phyloP scores from a whole-genome alignment of 139 green algal species.

The Desmodesmus armatus region DNA sequence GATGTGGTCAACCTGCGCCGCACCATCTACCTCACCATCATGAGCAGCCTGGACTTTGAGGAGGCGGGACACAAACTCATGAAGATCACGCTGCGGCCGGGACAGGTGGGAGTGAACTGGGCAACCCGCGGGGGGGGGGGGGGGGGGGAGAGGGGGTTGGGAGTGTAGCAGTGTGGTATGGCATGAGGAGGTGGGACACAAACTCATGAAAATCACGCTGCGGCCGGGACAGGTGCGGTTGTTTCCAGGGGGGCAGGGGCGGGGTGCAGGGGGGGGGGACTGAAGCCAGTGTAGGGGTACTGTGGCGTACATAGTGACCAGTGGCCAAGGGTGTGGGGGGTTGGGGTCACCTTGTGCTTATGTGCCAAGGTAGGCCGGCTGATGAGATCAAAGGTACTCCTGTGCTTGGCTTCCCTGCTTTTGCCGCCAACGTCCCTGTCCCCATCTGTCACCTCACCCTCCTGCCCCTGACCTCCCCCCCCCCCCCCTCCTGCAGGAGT shows the following conservation, averaged over 20 bases:
- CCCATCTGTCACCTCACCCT: too few species aligned
- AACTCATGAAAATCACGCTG: constrained; percentile 97
- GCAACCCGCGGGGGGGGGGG: constrained; percentile 22
- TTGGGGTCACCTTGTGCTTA: too few species aligned
- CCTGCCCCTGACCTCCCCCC: too few species aligned
- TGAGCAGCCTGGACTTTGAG: constrained; percentile 97
- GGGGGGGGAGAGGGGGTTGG: neutral
- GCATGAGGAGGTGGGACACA: constrained; percentile 98
- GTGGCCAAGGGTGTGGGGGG: too few species aligned
- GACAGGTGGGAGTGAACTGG: constrained; percentile 55
- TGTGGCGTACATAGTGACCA: too few species aligned
- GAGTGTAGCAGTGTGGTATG: neutral
- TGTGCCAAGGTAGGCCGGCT: too few species aligned
- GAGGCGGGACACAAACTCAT: constrained; percentile 99
- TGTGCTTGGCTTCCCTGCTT: neutral
- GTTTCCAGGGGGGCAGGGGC: too few species aligned
- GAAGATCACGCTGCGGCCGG: constrained; percentile 88
- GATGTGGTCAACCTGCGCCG: constrained; percentile 97
- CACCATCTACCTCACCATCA: constrained; percentile 99
- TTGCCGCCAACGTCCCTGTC: too few species aligned
- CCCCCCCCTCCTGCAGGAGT: constrained; percentile 82
- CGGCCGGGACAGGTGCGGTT: constrained; percentile 65
- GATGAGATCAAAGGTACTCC: too few species aligned
- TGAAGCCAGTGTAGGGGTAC: too few species aligned
- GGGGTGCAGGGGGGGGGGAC: neutral